These are phyloP conservation scores for Colletotrichum sp. DNA, from an alignment of 2,329 filamentous ascomycete species.

Conservation along the genomic window DNA sequence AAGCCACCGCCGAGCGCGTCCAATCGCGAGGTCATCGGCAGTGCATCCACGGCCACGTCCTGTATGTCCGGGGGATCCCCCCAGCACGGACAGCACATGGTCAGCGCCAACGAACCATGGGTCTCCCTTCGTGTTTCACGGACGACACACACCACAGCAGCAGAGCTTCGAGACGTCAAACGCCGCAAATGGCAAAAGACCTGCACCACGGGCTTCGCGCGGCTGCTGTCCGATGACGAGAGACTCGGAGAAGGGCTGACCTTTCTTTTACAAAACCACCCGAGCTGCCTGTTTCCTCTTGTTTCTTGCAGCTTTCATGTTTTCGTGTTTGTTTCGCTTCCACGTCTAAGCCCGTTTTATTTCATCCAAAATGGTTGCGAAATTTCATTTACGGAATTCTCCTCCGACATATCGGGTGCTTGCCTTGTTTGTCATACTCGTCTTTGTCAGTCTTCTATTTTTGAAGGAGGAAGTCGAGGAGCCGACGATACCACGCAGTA, in stretches of 20 bases:
- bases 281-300: not conserved
- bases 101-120: conserved; percentile 11
- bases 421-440: conserved; percentile 8
- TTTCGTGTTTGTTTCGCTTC: not conserved
- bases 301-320: not conserved
- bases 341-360: not conserved
- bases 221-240: conserved; percentile 2
- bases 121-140: conserved; percentile 17
- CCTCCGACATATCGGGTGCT: conserved; percentile 18
- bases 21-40: conserved; percentile 4
- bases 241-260: not conserved
- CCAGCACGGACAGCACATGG: conserved; percentile 12
- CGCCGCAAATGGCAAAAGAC: conserved; percentile 11
- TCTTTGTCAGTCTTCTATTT: conserved; percentile 1
- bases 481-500: not conserved
- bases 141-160: not conserved
- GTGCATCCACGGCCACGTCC: not conserved
- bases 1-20: not conserved
- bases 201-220: not conserved
- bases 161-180: conserved; percentile 15
- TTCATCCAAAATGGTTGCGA: conserved; percentile 14
- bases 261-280: conserved; percentile 3
- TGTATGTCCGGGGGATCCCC: conserved; percentile 9
- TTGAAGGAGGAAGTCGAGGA: not conserved
- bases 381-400: conserved; percentile 16